Evolutionary conservation across 1,139 yeast genomes (phyloP), one percentile per base, ranked within the genome.

Genomic region (Cylindricascospora bacillispora): DNA sequence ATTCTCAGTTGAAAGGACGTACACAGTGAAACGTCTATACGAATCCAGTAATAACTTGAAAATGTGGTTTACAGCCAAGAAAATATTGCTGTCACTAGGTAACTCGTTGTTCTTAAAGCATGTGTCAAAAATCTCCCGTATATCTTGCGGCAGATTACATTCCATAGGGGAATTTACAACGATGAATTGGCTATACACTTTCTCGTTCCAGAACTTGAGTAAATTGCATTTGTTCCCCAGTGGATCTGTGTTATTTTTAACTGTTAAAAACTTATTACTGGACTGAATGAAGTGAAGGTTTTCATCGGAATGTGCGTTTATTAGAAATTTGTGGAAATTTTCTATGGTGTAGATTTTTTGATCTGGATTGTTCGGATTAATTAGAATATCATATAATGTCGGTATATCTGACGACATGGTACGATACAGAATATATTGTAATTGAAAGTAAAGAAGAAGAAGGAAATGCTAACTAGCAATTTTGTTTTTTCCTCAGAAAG

Each of bases 301-400:
- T 36, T 52, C 57, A 11, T 47, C 52, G 32, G 55, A 50, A 27
- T 52, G 56, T 5, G 46, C 38, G 16, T 34, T 35, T 13, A 32
- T 29, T 26, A 51, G 27, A 29, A 43, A 50, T 12, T 38, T 40
- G 15, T 42, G 40, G 28, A 51, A 49, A 21, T 39, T 41, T 14
- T 29, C 31, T 19, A 44, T 22, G 4, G 40, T 38, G 30, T 37
- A 43, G 1, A 21, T 20, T n/a, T 27, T 15, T 5, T 17, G 18
- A 7, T 13, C 15, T 7, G 17, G 25, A 10, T 26, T 26, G 13
- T 13, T 25, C 18, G 31, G 17, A 17, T 24, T 25, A 9, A 27
- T 17, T 22, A 42, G 25, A 4, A 42, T 26, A 29, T 40, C 45
- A 23, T 41, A 37, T 15, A 42, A 24, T 16, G 34, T 37, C 10